Percentiles rank a stretch among this genome's conserved stretches.
These are phyloP conservation scores for Apiospora koreana DNA, from an alignment of 2,329 filamentous ascomycete genomes.

Conservation along the genomic window DNA sequence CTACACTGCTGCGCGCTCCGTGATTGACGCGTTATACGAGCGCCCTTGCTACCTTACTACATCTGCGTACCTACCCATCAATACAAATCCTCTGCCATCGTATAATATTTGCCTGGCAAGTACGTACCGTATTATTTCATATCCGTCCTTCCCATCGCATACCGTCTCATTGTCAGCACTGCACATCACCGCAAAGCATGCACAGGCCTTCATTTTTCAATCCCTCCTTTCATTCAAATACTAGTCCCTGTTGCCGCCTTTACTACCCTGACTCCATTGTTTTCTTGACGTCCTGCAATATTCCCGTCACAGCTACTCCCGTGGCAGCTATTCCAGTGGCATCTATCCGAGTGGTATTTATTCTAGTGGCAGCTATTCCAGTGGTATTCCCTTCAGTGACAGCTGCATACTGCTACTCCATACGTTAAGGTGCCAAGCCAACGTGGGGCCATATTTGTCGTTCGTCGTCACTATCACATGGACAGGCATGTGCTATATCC, in stretches of 20 bases:
- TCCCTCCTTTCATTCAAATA: neutral
- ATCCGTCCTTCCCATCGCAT: neutral
- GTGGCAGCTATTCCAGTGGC: too few species aligned
- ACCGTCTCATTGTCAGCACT: neutral
- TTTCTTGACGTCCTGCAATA: neutral
- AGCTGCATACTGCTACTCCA: too few species aligned
- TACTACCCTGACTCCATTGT: neutral
- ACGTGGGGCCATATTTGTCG: conserved; percentile 9
- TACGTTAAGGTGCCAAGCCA: conserved; percentile 4
- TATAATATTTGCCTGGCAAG: neutral
- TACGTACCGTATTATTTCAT: neutral
- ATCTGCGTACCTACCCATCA: neutral
- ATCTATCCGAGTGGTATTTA: too few species aligned
- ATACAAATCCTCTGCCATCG: neutral
- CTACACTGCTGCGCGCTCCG: neutral
- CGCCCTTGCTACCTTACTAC: neutral
- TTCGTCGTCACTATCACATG: conserved; percentile 8
- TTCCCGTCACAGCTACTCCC: neutral
- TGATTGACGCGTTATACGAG: conserved; percentile 8
- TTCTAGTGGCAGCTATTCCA: neutral
- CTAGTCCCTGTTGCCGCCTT: neutral
- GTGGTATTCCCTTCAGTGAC: too few species aligned
- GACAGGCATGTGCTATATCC: conserved; percentile 1
- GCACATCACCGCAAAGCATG: neutral
- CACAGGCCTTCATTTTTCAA: neutral